Evolutionary conservation across 1,284 basidiomycete species (phyloP).

Genomic region (Irpex rosettiformis): DNA sequence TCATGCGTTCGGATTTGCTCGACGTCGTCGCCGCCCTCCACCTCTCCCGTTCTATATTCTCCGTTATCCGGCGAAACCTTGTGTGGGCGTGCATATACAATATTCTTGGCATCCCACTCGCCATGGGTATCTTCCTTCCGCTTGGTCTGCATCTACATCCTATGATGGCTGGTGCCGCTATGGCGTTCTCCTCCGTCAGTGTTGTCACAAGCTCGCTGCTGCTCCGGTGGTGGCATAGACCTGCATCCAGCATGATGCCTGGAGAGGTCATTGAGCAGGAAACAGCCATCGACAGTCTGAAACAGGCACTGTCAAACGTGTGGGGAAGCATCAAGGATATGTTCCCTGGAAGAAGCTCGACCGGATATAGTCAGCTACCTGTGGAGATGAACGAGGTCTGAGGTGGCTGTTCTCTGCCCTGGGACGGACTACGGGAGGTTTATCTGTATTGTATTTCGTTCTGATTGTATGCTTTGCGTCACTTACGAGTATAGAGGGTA

Average conservation of each 20-base stretch:
- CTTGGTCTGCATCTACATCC: constrained; percentile 93
- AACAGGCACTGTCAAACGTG: constrained; percentile 32
- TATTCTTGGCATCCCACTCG: constrained; percentile 92
- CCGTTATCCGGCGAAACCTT: constrained; percentile 86
- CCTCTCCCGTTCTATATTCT: constrained; percentile 87
- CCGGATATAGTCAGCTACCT: constrained; percentile 67
- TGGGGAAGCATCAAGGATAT: constrained; percentile 43
- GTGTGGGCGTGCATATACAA: constrained; percentile 96
- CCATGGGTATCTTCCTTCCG: constrained; percentile 96
- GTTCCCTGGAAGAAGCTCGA: constrained; percentile 37
- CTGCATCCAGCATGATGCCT: constrained; percentile 65
- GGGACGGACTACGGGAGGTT: no score
- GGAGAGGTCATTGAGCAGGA: constrained; percentile 43
- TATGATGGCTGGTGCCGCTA: constrained; percentile 96
- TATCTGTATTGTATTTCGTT: no score
- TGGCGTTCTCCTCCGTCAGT: constrained; percentile 97
- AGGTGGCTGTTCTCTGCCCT: no score
- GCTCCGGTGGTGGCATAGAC: constrained; percentile 83
- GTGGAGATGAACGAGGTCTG: constrained; percentile 53
- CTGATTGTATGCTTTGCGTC: no score
- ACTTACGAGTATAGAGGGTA: no score
- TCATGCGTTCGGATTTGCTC: constrained; percentile 94
- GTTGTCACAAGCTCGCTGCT: constrained; percentile 91
- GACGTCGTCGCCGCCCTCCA: constrained; percentile 97
- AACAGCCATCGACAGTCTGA: constrained; percentile 43